Base-by-base conservation (phyloP, 192 early-diverging fungal genomes). In the Spizellomyces punctatus region DNA sequence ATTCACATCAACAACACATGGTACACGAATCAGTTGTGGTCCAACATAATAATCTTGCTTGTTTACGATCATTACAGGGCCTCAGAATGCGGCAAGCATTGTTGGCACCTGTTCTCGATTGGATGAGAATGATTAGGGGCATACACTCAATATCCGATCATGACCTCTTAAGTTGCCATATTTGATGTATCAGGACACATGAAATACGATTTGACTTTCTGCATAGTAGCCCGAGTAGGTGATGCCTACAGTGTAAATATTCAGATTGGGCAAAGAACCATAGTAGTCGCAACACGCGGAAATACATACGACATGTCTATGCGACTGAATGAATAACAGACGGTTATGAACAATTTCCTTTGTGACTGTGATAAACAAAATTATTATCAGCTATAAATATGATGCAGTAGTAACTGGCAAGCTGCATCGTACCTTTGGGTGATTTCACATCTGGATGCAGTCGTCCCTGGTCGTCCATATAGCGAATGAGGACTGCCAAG, bases 171-270 rank as follows among this genome's bases (percentile, higher is more conserved):
- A 36, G 27, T 36, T 3, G 27, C 27, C 27, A 36, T 36, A 36
- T 36, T 36, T 36, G 27, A 2, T 36, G 27, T 3, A 36, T 36
- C 27, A 36, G 78, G 75, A 49, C 84, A 85, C 81, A 91, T 87
- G 64, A 94, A 94, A 76, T 81, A 86, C 0, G 83, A 82, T 64
- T 93, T 92, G 57, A 94, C 76, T 66, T 87, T 91, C 73, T 92
- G 91, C 22, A 94, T 75, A 21, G 91, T 94, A 8, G 88, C 90
- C 19, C 91, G 83, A 6, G 91, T 87, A 10, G 91, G 93, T 46
- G 87, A 82, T 2, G 93, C 88, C 82, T 86, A 54, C 17, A 52
- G 66, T 36, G 21, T 45, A 8, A 8, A 67, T 46, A 64, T 22
- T 57, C n/a, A 72, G 58, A 14, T 49, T 55, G 10, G n/a, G 12